Conservation (phyloP, 2,329 filamentous ascomycete genomes). For the Cladosporium oxysporum region DNA sequence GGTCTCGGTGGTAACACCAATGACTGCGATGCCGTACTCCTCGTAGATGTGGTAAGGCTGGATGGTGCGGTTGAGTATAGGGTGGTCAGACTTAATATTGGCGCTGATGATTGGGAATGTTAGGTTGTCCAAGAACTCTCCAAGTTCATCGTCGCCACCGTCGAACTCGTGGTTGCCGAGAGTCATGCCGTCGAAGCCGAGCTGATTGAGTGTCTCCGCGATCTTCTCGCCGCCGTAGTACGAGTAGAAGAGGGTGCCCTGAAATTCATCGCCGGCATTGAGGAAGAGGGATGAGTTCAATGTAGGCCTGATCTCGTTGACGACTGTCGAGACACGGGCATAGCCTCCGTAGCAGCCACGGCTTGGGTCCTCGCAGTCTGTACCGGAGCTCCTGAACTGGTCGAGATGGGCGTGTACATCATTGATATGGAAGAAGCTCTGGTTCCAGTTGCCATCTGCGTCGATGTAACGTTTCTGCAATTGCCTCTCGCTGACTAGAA, state of each 20-base stretch:
- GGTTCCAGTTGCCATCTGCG: conserved; percentile 29
- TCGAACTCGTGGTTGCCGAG: conserved; percentile 70
- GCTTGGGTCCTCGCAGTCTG: conserved; percentile 59
- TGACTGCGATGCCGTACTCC: conserved; percentile 61
- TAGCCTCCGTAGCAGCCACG: conserved; percentile 66
- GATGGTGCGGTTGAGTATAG: conserved; percentile 62
- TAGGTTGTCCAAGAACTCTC: conserved; percentile 62
- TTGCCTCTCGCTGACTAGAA: conserved; percentile 26
- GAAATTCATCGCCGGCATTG: conserved; percentile 69
- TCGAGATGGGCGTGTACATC: conserved; percentile 69
- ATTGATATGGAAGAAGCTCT: conserved; percentile 67
- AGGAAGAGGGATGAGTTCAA: conserved; percentile 64
- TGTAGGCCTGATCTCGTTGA: conserved; percentile 58
- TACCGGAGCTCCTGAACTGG: conserved; percentile 61
- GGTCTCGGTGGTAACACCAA: conserved; percentile 64
- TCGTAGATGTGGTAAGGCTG: conserved; percentile 67
- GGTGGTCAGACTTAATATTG: conserved; percentile 63
- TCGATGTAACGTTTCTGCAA: conserved; percentile 29
- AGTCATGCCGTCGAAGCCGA: conserved; percentile 69
- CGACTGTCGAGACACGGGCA: conserved; percentile 62
- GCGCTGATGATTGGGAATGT: conserved; percentile 66
- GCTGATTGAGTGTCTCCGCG: conserved; percentile 63
- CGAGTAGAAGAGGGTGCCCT: conserved; percentile 67
- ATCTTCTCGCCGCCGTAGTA: conserved; percentile 70
- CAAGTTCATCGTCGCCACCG: conserved; percentile 63